Percentiles rank a stretch among this genome's conserved stretches.
These are phyloP conservation scores for button mushroom (Agaricus bisporus) DNA, from an alignment of 768 basidiomycete genomes.

Conservation along the genomic window DNA sequence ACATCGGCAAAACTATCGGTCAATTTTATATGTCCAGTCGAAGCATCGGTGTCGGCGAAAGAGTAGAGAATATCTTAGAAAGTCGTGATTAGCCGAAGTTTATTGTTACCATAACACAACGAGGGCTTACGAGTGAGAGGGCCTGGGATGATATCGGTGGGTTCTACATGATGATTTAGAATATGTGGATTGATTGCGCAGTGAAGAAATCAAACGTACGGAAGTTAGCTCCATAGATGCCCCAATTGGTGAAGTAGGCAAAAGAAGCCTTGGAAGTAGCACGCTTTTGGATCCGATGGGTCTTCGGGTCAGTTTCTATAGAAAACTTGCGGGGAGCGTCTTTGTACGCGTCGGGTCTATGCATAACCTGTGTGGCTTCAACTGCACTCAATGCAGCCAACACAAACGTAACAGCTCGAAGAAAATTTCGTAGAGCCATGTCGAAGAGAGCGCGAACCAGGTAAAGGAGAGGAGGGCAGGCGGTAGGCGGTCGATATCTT, in stretches of 20 bases:
- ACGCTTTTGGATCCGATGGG: constrained; percentile 35
- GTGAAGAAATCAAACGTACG: constrained; percentile 29
- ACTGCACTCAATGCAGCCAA: constrained; percentile 19
- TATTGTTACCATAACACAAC: background rate
- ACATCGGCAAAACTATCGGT: constrained; percentile 75
- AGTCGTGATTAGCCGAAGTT: background rate
- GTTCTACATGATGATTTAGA: constrained; percentile 37
- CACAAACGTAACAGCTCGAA: constrained; percentile 21
- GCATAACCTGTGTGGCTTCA: constrained; percentile 48
- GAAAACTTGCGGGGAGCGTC: constrained; percentile 27
- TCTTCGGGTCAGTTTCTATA: constrained; percentile 28
- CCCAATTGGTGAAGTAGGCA: constrained; percentile 61
- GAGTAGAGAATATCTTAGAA: constrained; percentile 61
- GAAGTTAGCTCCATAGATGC: constrained; percentile 60
- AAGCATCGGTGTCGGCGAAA: constrained; percentile 66
- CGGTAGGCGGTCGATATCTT: background rate
- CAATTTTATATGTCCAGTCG: constrained; percentile 55
- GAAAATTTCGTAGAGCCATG: constrained; percentile 17
- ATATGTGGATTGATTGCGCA: constrained; percentile 4
- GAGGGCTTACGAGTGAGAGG: constrained; percentile 53
- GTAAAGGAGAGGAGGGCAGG: background rate
- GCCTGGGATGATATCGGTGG: constrained; percentile 51
- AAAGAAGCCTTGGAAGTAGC: constrained; percentile 32
- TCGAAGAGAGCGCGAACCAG: background rate
- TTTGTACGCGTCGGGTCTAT: constrained; percentile 42